phyloP scores from a whole-genome alignment of 2,329 filamentous ascomycete species.

The Drechslerella stenobrocha region DNA sequence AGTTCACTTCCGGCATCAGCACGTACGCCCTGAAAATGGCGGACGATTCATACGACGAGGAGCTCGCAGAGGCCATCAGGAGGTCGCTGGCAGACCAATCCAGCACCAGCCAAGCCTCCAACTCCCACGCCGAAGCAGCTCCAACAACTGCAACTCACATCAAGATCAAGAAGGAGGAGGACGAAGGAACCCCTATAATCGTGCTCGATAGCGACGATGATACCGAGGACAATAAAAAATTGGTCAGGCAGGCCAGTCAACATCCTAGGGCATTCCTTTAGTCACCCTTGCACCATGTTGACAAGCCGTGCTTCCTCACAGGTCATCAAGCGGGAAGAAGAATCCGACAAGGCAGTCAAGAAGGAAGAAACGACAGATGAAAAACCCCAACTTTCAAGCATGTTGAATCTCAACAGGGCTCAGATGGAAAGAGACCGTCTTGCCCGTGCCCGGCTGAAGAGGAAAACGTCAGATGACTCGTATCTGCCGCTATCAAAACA shows the following conservation, averaged over 20 bases:
- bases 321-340: slow-evolving; percentile 14
- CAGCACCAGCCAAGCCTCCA: slow-evolving; percentile 1
- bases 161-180: slow-evolving; percentile 25
- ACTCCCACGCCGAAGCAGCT: slow-evolving; percentile 4
- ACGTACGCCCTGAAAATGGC: slow-evolving; percentile 6
- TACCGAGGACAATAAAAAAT: slow-evolving; percentile 14
- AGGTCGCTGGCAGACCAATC: slow-evolving; percentile 26
- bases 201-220: slow-evolving; percentile 36
- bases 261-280: slow-evolving; percentile 5
- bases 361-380: slow-evolving; percentile 15
- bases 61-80: slow-evolving; percentile 39
- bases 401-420: slow-evolving; percentile 68
- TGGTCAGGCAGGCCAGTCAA: slow-evolving; percentile 18
- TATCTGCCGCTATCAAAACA: slow-evolving; percentile 57
- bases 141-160: slow-evolving; percentile 30
- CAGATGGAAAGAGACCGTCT: slow-evolving; percentile 85
- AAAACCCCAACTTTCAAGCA: slow-evolving; percentile 14
- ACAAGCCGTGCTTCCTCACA: background rate
- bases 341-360: background rate
- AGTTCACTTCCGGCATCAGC: background rate
- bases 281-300: background rate
- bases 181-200: slow-evolving; percentile 22
- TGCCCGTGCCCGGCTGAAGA: slow-evolving; percentile 65
- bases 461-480: slow-evolving; percentile 51
- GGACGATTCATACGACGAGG: slow-evolving; percentile 39